Evolutionary conservation across 2,329 filamentous ascomycete species (phyloP).

Genomic region (Colletotrichum musicola): DNA sequence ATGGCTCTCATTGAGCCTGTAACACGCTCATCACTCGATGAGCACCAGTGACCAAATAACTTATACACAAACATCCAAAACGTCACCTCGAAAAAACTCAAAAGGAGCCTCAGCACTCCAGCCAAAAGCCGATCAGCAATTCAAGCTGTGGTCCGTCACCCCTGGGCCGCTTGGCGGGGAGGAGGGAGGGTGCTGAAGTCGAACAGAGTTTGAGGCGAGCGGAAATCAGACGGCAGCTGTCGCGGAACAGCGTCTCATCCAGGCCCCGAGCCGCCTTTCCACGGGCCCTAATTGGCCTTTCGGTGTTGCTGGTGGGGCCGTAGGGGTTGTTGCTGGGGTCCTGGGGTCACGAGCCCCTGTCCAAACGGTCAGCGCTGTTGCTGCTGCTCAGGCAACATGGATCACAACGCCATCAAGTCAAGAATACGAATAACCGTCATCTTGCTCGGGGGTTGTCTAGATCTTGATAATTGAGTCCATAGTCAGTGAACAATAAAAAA

Average conservation of each 20-base stretch:
- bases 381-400: too few relatives aligned
- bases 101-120: slow-evolving; percentile 21
- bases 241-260: slow-evolving; percentile 37
- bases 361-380: not conserved
- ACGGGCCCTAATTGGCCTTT: slow-evolving; percentile 9
- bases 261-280: slow-evolving; percentile 16
- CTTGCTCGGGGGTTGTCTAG: too few relatives aligned
- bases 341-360: slow-evolving; percentile 6
- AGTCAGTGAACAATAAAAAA: not conserved
- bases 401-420: too few relatives aligned
- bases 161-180: slow-evolving; percentile 12
- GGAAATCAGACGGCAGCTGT: slow-evolving; percentile 38
- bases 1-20: too few relatives aligned
- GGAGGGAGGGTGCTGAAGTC: slow-evolving; percentile 9
- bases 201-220: slow-evolving; percentile 35
- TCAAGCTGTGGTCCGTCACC: slow-evolving; percentile 23
- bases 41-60: not conserved
- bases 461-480: too few relatives aligned
- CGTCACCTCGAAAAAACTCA: slow-evolving; percentile 8
- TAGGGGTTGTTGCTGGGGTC: slow-evolving; percentile 7
- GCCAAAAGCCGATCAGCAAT: not conserved
- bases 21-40: not conserved
- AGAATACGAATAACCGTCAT: too few relatives aligned
- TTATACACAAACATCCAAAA: not conserved
- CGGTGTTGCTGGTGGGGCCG: slow-evolving; percentile 1